These are phyloP conservation scores for Fusarium denticulatum DNA, from an alignment of 2,329 filamentous ascomycete genomes.

Conservation along the genomic window DNA sequence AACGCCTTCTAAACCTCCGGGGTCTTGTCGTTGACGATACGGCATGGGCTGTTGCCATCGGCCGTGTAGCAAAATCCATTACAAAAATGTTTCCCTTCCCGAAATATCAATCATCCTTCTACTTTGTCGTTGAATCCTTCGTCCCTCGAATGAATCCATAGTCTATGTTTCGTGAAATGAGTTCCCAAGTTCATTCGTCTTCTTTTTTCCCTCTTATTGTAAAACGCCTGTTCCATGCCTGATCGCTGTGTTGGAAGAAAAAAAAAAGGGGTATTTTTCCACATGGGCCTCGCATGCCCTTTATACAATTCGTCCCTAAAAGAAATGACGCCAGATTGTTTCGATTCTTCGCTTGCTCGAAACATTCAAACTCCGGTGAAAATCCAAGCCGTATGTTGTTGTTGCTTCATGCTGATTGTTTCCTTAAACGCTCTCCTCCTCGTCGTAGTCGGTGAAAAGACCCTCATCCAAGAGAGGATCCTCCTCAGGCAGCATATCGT, in stretches of 20 bases:
- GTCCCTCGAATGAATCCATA: constrained; percentile 32
- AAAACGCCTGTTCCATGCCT: constrained; percentile 39
- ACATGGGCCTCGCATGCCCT: constrained; percentile 27
- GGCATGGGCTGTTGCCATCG: constrained; percentile 7
- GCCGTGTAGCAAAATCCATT: constrained; percentile 32
- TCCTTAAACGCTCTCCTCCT: constrained; percentile 46
- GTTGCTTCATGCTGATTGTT: background rate
- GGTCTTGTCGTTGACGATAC: constrained; percentile 19
- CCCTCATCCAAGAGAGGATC: constrained; percentile 48
- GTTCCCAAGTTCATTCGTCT: constrained; percentile 29
- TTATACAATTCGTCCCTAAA: constrained; percentile 38
- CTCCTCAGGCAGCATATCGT: constrained; percentile 55
- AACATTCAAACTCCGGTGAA: constrained; percentile 37
- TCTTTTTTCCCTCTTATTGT: constrained; percentile 32
- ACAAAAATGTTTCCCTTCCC: constrained; percentile 22
- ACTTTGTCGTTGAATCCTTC: constrained; percentile 29
- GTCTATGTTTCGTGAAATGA: constrained; percentile 38
- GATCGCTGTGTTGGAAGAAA: constrained; percentile 30
- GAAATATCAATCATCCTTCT: constrained; percentile 24
- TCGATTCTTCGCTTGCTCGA: constrained; percentile 32
- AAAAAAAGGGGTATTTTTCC: constrained; percentile 35
- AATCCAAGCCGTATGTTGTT: constrained; percentile 23
- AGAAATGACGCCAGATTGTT: constrained; percentile 39
- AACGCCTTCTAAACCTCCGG: constrained; percentile 24
- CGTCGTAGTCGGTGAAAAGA: constrained; percentile 46